Evolutionary conservation across 257 asterid species (phyloP).

Genomic region (Thymus quinquecostatus): DNA sequence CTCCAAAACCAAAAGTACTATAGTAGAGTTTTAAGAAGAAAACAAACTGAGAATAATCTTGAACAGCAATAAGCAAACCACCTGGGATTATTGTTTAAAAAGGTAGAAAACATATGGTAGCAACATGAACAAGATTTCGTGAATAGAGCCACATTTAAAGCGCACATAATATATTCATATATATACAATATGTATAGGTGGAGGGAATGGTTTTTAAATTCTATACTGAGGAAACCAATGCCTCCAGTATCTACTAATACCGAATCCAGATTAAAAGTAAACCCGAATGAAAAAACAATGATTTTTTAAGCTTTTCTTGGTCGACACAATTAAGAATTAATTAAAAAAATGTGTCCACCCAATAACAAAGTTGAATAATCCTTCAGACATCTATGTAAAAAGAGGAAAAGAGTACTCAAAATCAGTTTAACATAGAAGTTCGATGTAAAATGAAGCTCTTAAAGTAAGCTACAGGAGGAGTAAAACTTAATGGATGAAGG

Average conservation of each 20-base stretch:
- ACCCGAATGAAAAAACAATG: constrained; percentile 31
- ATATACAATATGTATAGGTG: constrained; percentile 24
- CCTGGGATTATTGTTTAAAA: constrained; percentile 5
- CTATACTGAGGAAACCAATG: constrained; percentile 37
- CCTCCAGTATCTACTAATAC: constrained; percentile 44
- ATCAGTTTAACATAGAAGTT: too few relatives aligned
- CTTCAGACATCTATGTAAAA: too few relatives aligned
- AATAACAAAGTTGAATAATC: too few relatives aligned
- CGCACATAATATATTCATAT: constrained; percentile 13
- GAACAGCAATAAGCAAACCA: constrained; percentile 24
- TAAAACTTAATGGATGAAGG: constrained; percentile 1
- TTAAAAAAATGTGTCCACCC: constrained; percentile 64
- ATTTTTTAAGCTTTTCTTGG: constrained; percentile 43
- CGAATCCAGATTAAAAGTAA: constrained; percentile 36
- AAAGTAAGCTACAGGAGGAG: too few relatives aligned
- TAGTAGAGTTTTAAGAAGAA: constrained; percentile 16
- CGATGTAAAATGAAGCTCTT: too few relatives aligned
- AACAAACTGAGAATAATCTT: constrained; percentile 25
- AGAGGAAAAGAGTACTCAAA: too few relatives aligned
- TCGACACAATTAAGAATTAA: constrained; percentile 63
- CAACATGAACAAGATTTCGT: constrained; percentile 21
- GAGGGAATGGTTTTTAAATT: constrained; percentile 36
- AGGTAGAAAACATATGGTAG: background rate
- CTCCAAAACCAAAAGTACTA: constrained; percentile 41
- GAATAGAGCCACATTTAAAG: constrained; percentile 27